Percentiles rank a stretch among this genome's conserved stretches.
Conservation (phyloP, 768 basidiomycete species). For the Chalciporus piperatus region DNA sequence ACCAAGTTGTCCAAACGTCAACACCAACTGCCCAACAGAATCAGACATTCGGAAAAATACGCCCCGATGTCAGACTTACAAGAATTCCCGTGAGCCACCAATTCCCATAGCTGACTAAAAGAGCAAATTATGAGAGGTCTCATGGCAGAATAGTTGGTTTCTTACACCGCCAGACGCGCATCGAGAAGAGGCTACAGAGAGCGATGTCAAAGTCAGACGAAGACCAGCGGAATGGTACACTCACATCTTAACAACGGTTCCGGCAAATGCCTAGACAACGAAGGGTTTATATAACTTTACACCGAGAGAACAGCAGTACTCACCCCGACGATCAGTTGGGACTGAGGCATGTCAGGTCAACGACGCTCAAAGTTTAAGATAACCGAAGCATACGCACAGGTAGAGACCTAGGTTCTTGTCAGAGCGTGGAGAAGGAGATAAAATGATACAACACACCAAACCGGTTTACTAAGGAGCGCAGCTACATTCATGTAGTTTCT, state of each 20-base stretch:
- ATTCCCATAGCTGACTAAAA: constrained; percentile 55
- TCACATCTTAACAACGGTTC: constrained; percentile 54
- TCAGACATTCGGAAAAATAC: not conserved
- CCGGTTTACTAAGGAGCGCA: constrained; percentile 38
- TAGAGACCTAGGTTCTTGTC: constrained; percentile 41
- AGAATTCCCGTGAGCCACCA: constrained; percentile 42
- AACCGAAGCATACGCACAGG: constrained; percentile 36
- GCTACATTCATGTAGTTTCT: constrained; percentile 42
- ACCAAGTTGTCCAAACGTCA: constrained; percentile 53
- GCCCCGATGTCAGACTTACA: constrained; percentile 31
- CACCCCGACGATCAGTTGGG: constrained; percentile 44
- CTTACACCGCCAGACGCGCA: constrained; percentile 64
- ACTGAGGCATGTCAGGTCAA: constrained; percentile 22
- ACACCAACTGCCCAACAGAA: constrained; percentile 35
- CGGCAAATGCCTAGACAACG: constrained; percentile 45
- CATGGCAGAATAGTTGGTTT: constrained; percentile 8
- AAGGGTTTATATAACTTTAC: not conserved
- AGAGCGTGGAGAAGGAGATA: constrained; percentile 1
- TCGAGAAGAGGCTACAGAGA: constrained; percentile 45
- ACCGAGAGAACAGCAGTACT: constrained; percentile 8
- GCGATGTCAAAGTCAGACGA: not conserved
- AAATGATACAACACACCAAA: constrained; percentile 38
- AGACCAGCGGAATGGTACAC: constrained; percentile 16
- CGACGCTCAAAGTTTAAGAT: constrained; percentile 6
- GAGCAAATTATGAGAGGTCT: not conserved